Evolutionary conservation across 495 filamentous ascomycete species (phyloP).

Genomic region (Aspergillus hancockii): DNA sequence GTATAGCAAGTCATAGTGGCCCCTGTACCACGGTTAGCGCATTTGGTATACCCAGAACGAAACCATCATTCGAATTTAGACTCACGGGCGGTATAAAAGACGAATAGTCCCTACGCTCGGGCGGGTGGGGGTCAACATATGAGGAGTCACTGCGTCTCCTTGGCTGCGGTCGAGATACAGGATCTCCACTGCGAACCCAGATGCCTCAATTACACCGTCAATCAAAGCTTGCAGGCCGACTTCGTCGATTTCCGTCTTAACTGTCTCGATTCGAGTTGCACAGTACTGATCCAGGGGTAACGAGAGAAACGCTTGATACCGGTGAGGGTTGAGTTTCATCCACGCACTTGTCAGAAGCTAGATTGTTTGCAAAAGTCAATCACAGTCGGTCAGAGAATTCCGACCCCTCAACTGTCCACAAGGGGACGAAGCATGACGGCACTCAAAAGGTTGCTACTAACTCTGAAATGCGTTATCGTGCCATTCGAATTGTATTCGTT

Average conservation of each 20-base stretch:
- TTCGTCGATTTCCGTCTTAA: conserved; percentile 84
- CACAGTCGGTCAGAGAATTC: conserved; percentile 13
- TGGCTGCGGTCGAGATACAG: conserved; percentile 88
- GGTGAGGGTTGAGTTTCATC: conserved; percentile 71
- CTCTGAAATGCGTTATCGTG: conserved; percentile 74
- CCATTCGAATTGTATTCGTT: conserved; percentile 61
- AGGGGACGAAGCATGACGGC: not conserved
- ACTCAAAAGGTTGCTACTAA: conserved; percentile 30
- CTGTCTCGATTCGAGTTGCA: conserved; percentile 66
- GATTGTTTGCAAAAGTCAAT: not conserved
- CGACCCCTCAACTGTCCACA: not conserved
- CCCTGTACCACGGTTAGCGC: conserved; percentile 43
- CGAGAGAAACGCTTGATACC: conserved; percentile 71
- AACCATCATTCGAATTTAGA: conserved; percentile 12
- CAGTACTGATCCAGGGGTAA: conserved; percentile 71
- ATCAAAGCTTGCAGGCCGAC: conserved; percentile 75
- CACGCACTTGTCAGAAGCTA: conserved; percentile 84
- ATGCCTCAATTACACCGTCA: conserved; percentile 72
- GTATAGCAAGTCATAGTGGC: conserved; percentile 96
- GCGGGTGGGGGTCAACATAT: conserved; percentile 62
- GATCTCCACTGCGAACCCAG: conserved; percentile 79
- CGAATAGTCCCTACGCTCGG: conserved; percentile 58
- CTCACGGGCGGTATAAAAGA: conserved; percentile 72
- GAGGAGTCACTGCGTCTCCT: conserved; percentile 75
- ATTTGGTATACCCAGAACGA: conserved; percentile 5